Base-by-base conservation (phyloP, 2,329 filamentous ascomycete species). In the Aspergillaceae sp. region DNA sequence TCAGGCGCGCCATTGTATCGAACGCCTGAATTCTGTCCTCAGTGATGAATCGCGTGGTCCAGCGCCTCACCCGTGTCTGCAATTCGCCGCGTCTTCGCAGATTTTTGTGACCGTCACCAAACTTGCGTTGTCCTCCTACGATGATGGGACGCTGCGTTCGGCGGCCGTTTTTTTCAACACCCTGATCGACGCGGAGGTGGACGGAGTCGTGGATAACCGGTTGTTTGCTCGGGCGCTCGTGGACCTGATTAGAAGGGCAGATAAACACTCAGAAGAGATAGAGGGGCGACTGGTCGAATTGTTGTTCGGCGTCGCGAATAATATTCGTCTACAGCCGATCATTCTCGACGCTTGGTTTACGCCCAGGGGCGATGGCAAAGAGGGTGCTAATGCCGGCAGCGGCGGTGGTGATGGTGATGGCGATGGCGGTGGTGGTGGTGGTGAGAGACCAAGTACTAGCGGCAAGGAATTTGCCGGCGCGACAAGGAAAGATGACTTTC, bases 281-380 rank as follows among this genome's bases (percentile, higher is more conserved):
- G 90, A 97, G 65, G 85, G 85, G 7, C 83, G 89, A 48, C 83
- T 97, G 41, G 87, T 97, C 43, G 91, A 98, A 70, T 73, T 98
- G 46, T 79, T 94, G 40, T 98, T 98, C 70, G 94, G 91, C 51
- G 90, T 98, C 55, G 88, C 92, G 19, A 94, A 92, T 55, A 97
- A 97, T 75, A 95, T 98, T 56, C 79, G 92, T 40, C 74, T 96
- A 50, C 85, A 94, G 56, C 90, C 92, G 4, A 79, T 83, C 48
- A 91, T 97, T 45, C 71, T 98, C 41, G 80, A 87, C 1, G 86
- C 88, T 10, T 98, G 92, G 92, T 98, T 98, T 70, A 86, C 84
- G 53, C 79, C 81, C 5, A 74, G 75, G 26, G 66, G 61, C 44
- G 57, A 67, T 11, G 59, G 61, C 4, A 63, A 68, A 56, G 57